phyloP scores from a whole-genome alignment of 192 early-diverging fungal genomes.

The Backusella macrospora region DNA sequence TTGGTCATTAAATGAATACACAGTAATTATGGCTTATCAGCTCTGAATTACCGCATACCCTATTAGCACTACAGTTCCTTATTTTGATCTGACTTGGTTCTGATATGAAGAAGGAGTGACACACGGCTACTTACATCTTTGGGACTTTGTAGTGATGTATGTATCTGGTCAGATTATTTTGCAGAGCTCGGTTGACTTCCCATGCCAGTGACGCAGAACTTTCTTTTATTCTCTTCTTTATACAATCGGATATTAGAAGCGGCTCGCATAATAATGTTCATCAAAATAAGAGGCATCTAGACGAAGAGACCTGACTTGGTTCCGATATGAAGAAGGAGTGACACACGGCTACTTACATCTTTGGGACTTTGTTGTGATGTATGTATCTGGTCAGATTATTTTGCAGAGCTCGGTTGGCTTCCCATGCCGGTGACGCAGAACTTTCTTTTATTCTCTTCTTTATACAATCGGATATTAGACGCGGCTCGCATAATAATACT shows the following conservation, averaged over 20 bases:
- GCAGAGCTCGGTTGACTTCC: constrained; percentile 3
- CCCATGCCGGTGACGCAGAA: too few species aligned
- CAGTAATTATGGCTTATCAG: too few species aligned
- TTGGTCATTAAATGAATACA: too few species aligned
- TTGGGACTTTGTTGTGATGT: not conserved
- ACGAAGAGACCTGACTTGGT: constrained; percentile 7
- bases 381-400: too few species aligned
- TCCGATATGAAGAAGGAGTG: constrained; percentile 7
- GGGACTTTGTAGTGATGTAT: constrained; percentile 13
- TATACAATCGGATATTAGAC: too few species aligned
- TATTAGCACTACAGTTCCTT: not conserved
- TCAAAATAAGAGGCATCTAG: constrained; percentile 16
- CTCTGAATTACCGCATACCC: too few species aligned
- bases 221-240: constrained; percentile 1
- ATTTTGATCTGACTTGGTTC: constrained; percentile 14
- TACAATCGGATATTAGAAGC: constrained; percentile 8
- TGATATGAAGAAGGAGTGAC: constrained; percentile 1
- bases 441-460: too few species aligned
- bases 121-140: constrained; percentile 1
- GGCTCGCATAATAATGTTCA: constrained; percentile 11
- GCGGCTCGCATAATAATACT: too few species aligned
- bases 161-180: not conserved
- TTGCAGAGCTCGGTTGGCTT: too few species aligned
- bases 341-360: constrained; percentile 1
- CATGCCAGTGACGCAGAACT: not conserved